A percentile compares a stretch with the other conserved stretches of the same genome.
Evolutionary conservation across 768 basidiomycete species (phyloP).

Genomic region (Trametes gibbosa): DNA sequence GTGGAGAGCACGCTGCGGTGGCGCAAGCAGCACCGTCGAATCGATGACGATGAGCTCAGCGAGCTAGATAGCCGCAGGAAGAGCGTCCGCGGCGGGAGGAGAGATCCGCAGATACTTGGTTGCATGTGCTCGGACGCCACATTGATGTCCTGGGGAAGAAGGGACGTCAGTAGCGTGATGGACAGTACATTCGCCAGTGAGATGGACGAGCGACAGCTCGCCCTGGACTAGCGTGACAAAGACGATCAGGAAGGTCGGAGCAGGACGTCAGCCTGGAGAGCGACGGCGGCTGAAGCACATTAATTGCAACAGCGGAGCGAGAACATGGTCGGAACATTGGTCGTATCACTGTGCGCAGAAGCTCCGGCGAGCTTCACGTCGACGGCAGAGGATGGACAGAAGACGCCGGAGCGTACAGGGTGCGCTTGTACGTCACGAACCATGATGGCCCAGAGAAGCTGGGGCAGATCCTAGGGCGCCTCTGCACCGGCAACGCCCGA

Average conservation of each 20-base stretch:
- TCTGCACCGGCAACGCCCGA: not conserved
- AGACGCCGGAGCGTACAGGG: not conserved
- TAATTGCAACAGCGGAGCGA: not conserved
- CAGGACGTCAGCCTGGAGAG: not conserved
- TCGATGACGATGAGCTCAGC: not conserved
- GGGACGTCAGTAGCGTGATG: not conserved
- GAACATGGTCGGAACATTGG: not conserved
- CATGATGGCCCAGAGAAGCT: not conserved
- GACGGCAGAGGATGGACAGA: not conserved
- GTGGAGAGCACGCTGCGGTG: not conserved
- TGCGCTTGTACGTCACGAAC: conserved; percentile 4
- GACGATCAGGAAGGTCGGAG: not conserved
- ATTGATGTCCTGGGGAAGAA: not conserved
- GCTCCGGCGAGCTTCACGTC: too few species aligned
- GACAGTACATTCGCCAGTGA: not conserved
- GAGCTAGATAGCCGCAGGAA: conserved; percentile 8
- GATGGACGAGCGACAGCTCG: not conserved
- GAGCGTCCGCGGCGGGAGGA: not conserved
- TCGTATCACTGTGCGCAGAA: not conserved
- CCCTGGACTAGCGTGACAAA: not conserved
- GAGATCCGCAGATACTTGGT: not conserved
- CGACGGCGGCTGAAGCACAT: not conserved
- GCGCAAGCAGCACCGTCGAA: not conserved
- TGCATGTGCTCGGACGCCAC: conserved; percentile 9
- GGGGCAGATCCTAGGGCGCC: not conserved